Evolutionary conservation across 176 grass and related monocot species (phyloP), one percentile per base, ranked within the genome.

Genomic region (Carex parvula): DNA sequence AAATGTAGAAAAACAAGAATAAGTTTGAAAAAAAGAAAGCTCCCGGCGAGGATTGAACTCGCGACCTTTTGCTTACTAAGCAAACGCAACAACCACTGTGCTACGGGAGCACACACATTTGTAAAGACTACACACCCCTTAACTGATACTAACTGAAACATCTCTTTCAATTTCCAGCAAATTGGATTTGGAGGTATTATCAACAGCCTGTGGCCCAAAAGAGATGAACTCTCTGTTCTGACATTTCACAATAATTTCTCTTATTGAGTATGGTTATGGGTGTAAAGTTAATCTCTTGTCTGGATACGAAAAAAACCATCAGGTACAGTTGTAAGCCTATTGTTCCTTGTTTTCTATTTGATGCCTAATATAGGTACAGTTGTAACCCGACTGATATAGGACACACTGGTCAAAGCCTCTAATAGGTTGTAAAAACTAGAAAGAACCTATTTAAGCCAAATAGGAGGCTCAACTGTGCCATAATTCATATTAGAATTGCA

Each of bases 51-150:
- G 66, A 69, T 68, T 68, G 91, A 96, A 96, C 87, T 91, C 89
- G 83, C 89, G 91, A 86, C 91, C 91, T 96, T 92, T 93, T 87
- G 87, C 89, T 96, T 96, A 96, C 91, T 89, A 96, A 96, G 91
- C 85, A 83, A 92, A 93, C 91, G 91, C 91, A 93, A 80, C 81
- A 90, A 88, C 86, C 86, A 86, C 86, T 90, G 89, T 88, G 88
- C 84, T 90, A 93, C 65, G 84, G 84, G 88, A 88, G 86, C 88
- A 22, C 0, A 0, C 81, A 6, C 0, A 6, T 3, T 2, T 8
- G 0, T 0, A 20, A 4, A 20, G 35, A 65, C 32, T 70, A 42
- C 48, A 70, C 81, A 84, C 0, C 14, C 15, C 63, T 33, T 59
- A 73, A 37, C 18, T 60, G 58, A 6, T 60, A 32, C n/a, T 8